Evolutionary conservation across 257 asterid genomes (phyloP).

Genomic region (Jacaranda mimosifolia): DNA sequence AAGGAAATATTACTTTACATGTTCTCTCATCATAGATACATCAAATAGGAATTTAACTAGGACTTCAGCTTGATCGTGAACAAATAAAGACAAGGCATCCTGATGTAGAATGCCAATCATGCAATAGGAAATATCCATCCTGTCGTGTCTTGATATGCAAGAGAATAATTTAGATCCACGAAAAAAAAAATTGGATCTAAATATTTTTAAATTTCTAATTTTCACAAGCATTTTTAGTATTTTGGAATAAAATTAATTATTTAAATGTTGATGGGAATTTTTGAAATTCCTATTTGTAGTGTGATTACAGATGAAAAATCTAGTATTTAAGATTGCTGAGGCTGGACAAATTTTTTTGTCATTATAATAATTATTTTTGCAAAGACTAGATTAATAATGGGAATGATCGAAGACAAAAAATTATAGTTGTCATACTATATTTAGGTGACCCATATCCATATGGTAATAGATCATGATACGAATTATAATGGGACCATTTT

Average conservation of each 20-base stretch:
- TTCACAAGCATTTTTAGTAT: background rate
- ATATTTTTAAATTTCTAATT: background rate
- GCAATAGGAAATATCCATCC: conserved; percentile 34
- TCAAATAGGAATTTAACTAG: background rate
- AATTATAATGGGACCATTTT: conserved; percentile 30
- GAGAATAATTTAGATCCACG: conserved; percentile 35
- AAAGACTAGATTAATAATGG: conserved; percentile 10
- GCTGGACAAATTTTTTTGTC: background rate
- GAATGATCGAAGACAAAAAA: conserved; percentile 33
- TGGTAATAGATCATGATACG: conserved; percentile 23
- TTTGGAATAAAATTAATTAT: no score
- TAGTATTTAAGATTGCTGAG: no score
- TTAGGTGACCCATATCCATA: conserved; percentile 35
- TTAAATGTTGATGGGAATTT: no score
- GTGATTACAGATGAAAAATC: no score
- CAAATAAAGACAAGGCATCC: conserved; percentile 41
- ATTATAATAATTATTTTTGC: conserved; percentile 26
- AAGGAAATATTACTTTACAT: conserved; percentile 15
- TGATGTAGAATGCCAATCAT: conserved; percentile 44
- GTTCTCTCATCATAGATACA: conserved; percentile 12
- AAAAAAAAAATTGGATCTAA: conserved; percentile 20
- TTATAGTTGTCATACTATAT: conserved; percentile 40
- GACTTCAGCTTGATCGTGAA: background rate
- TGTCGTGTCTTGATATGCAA: conserved; percentile 40
- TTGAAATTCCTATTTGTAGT: no score